Conservation (phyloP, 305 asterid species). For the Ilex paraguariensis region DNA sequence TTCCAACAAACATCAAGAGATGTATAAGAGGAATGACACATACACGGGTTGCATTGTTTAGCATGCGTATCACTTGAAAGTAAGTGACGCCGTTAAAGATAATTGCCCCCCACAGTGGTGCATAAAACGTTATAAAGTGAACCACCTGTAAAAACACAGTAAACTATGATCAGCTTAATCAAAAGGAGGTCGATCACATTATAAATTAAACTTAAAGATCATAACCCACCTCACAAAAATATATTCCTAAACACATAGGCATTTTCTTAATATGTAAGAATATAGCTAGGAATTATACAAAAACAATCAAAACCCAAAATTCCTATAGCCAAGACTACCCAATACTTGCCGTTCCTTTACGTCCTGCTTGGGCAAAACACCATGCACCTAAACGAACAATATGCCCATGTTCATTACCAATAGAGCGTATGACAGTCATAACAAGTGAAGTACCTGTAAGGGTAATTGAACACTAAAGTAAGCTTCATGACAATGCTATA, state of each 20-base stretch:
- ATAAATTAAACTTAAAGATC: background rate
- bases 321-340: background rate
- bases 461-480: background rate
- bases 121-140: slow-evolving; percentile 87
- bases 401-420: slow-evolving; percentile 83
- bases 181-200: background rate
- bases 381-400: slow-evolving; percentile 72
- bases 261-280: background rate
- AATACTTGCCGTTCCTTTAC: slow-evolving; percentile 83
- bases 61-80: slow-evolving; percentile 96
- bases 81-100: slow-evolving; percentile 93
- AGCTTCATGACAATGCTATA: background rate
- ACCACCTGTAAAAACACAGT: slow-evolving; percentile 56
- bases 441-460: slow-evolving; percentile 88
- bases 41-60: slow-evolving; percentile 96
- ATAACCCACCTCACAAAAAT: too few relatives aligned
- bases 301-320: slow-evolving; percentile 2
- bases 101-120: slow-evolving; percentile 98
- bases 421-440: slow-evolving; percentile 86
- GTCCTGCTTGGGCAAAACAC: slow-evolving; percentile 93
- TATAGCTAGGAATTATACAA: slow-evolving; percentile 3
- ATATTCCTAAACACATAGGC: background rate
- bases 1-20: background rate
- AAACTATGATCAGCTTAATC: slow-evolving; percentile 2
- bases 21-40: slow-evolving; percentile 26